Evolutionary conservation across 1,139 yeast species (phyloP).

Genomic region (Saccharomyces pastorianus): DNA sequence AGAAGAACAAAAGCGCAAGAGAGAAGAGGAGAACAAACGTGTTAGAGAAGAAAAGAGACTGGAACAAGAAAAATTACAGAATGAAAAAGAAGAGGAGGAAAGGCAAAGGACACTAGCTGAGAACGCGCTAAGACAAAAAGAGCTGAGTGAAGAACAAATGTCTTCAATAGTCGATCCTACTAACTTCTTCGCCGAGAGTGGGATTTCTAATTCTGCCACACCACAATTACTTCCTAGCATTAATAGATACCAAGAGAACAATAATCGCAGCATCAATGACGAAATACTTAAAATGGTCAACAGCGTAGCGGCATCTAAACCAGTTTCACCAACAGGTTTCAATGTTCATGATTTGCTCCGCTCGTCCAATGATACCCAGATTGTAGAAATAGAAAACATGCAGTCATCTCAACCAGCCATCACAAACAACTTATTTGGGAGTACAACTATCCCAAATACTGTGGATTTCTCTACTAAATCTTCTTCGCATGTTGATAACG

Average conservation of each 20-base stretch:
- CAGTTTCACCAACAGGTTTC: constrained; percentile 16
- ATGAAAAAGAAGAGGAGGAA: constrained; percentile 15
- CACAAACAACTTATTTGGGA: background rate
- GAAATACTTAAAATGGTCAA: constrained; percentile 25
- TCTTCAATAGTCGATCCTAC: background rate
- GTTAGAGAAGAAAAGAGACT: constrained; percentile 38
- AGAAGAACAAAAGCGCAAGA: constrained; percentile 34
- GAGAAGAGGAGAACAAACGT: constrained; percentile 38
- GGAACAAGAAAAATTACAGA: constrained; percentile 37
- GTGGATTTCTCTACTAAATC: background rate
- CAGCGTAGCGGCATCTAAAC: constrained; percentile 21
- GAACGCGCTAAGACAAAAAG: constrained; percentile 13
- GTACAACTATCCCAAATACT: background rate
- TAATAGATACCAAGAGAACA: constrained; percentile 1
- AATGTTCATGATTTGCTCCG: constrained; percentile 12
- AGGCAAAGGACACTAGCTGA: constrained; percentile 32
- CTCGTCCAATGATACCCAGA: constrained; percentile 4
- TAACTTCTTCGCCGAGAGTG: background rate
- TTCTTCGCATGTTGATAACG: background rate
- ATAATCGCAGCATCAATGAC: constrained; percentile 14
- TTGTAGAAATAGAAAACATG: background rate
- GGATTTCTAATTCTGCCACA: background rate
- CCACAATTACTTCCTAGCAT: constrained; percentile 4
- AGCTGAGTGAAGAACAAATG: background rate
- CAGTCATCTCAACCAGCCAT: background rate